Base-by-base conservation (phyloP, 768 basidiomycete genomes). In the Agaricus sinodeliciosus region DNA sequence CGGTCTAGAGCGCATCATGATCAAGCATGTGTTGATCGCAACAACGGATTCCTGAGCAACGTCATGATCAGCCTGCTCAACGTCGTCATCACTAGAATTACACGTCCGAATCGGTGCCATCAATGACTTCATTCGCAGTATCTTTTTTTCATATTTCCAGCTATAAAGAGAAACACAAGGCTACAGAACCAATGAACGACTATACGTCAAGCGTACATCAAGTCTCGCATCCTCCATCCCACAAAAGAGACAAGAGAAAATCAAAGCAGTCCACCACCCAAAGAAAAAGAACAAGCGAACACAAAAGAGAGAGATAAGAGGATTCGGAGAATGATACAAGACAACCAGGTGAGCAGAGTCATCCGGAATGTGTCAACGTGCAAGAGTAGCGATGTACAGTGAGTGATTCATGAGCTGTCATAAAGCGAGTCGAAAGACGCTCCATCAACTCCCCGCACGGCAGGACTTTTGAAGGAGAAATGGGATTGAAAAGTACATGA, bases 221-320 rank as follows among this genome's bases (percentile, higher is more conserved):
- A 26, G 27, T 18, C 43, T 35, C 27, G 44, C 40, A 56, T 52
- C 40, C 50, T 37, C 45, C 25, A 43, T 28, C 49, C 35, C 37
- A 18, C n/a, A 8, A 19, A 28, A 27, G 28, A 47, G 42, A 39
- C 19, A 27, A 47, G 40, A 16, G 45, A 47, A 35, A 22, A 55
- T 28, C 27, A 41, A 51, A 26, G 55, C 31, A 51, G 42, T 63
- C 62, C 59, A 56, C 57, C 52, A 57, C 60, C 60, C 59, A 36
- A 55, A 43, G 40, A 47, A 56, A n/a, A 59, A 57, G 49, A 25
- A 50, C 41, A 50, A 45, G 50, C 55, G 46, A 16, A 26, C 3
- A 51, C 34, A 49, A 35, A 48, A 28, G 41, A 28, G 35, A 37
- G 48, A 53, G 26, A 43, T 22, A 36, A 36, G 37, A 40, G 50